Evolutionary conservation across 2,329 filamentous ascomycete species (phyloP).

Genomic region (Trichothecium roseum): DNA sequence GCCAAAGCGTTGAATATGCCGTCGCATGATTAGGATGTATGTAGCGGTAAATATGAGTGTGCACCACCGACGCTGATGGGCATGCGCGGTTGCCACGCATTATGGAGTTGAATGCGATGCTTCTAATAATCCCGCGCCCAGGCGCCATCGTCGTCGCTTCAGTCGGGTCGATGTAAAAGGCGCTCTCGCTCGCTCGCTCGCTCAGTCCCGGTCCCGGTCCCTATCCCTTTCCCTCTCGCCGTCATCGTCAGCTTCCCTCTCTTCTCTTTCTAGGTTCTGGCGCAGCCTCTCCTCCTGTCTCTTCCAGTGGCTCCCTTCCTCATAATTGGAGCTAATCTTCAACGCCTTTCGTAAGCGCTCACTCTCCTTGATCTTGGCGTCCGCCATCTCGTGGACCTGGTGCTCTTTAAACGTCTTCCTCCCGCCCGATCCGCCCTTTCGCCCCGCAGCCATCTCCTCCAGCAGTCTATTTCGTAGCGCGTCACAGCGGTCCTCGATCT

Average conservation of each 20-base stretch:
- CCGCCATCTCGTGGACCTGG: slow-evolving; percentile 91
- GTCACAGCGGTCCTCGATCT: slow-evolving; percentile 61
- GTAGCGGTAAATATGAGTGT: too few relatives aligned
- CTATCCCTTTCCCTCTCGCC: slow-evolving; percentile 15
- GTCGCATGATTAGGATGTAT: too few relatives aligned
- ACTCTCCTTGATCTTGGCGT: slow-evolving; percentile 93
- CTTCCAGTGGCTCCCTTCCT: slow-evolving; percentile 79
- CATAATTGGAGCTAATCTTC: slow-evolving; percentile 76
- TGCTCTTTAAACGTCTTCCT: slow-evolving; percentile 66
- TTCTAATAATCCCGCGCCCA: too few relatives aligned
- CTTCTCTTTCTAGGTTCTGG: slow-evolving; percentile 30
- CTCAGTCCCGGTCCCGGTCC: too few relatives aligned
- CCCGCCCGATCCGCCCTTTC: slow-evolving; percentile 15
- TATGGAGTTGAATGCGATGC: too few relatives aligned
- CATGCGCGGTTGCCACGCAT: too few relatives aligned
- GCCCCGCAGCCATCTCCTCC: slow-evolving; percentile 24
- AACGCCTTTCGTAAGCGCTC: slow-evolving; percentile 78
- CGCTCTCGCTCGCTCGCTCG: neutral
- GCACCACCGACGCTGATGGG: too few relatives aligned
- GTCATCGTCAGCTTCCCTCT: neutral
- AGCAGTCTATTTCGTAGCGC: slow-evolving; percentile 29
- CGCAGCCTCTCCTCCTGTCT: slow-evolving; percentile 64
- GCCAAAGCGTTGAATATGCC: too few relatives aligned
- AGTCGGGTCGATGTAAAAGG: neutral
- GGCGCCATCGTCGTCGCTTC: slow-evolving; percentile 2